Evolutionary conservation across 306 rosid species (phyloP).

Genomic region (Benincasa hispida): DNA sequence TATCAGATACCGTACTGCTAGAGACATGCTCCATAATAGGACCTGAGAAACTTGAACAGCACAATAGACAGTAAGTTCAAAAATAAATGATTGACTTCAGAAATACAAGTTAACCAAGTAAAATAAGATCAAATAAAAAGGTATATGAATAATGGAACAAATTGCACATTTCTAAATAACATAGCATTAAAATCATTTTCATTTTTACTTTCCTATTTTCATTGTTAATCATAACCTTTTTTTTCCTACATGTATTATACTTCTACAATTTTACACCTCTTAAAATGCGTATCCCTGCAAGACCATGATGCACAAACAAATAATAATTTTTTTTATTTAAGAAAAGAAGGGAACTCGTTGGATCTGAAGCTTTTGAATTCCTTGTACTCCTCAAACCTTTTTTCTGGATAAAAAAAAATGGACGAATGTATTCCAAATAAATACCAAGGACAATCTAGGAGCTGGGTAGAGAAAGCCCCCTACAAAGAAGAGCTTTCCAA

Average conservation of each 20-base stretch:
- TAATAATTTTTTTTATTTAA: not conserved
- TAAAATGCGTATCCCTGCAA: not conserved
- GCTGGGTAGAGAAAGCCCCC: not conserved
- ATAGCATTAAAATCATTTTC: not conserved
- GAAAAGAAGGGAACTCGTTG: not conserved
- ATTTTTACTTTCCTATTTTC: not conserved
- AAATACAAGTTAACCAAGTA: not conserved
- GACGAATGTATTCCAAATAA: not conserved
- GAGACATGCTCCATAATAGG: constrained; percentile 74
- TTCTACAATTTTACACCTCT: not conserved
- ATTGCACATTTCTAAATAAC: not conserved
- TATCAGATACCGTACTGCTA: constrained; percentile 45
- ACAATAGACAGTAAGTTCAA: constrained; percentile 82
- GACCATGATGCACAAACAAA: not conserved
- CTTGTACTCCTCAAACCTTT: not conserved
- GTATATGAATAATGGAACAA: not conserved
- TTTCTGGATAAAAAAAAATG: not conserved
- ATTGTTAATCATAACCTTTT: not conserved
- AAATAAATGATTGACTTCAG: constrained; percentile 15
- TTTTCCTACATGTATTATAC: not conserved
- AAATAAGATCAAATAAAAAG: not conserved
- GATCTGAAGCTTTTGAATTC: not conserved
- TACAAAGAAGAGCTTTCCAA: not conserved
- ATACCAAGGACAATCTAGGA: not conserved
- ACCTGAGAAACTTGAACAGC: constrained; percentile 99